phyloP scores from a whole-genome alignment of 2,329 filamentous ascomycete species.

The Monosporascus sp. region DNA sequence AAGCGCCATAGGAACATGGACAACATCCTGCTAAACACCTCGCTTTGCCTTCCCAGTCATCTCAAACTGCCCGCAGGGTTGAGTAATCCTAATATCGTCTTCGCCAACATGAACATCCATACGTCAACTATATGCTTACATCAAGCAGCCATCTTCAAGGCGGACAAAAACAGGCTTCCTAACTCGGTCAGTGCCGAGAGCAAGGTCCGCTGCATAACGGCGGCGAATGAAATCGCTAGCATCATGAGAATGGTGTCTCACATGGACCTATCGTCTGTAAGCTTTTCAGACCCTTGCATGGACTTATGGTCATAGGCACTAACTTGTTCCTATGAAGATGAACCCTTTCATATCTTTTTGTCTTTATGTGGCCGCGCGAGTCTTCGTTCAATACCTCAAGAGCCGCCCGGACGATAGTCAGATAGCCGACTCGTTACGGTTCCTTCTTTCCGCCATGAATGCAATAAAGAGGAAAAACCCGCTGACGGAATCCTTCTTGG shows the following conservation, averaged over 20 bases:
- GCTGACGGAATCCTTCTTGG: slow-evolving; percentile 88
- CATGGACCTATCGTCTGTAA: slow-evolving; percentile 74
- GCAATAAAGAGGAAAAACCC: slow-evolving; percentile 84
- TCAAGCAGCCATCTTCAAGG: slow-evolving; percentile 96
- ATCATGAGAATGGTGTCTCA: slow-evolving; percentile 96
- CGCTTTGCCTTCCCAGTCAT: slow-evolving; percentile 72
- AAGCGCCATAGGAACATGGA: slow-evolving; percentile 86
- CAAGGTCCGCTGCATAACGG: slow-evolving; percentile 87
- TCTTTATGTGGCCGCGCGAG: slow-evolving; percentile 88
- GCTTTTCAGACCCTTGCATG: slow-evolving; percentile 25
- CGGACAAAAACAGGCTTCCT: slow-evolving; percentile 79
- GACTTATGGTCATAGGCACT: neutral
- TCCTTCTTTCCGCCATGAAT: slow-evolving; percentile 85
- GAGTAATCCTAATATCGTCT: slow-evolving; percentile 77
- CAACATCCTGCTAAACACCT: slow-evolving; percentile 82
- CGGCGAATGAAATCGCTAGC: slow-evolving; percentile 86
- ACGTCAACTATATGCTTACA: slow-evolving; percentile 97
- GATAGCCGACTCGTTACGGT: slow-evolving; percentile 76
- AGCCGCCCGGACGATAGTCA: slow-evolving; percentile 80
- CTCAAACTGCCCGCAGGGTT: slow-evolving; percentile 75
- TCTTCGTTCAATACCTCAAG: slow-evolving; percentile 96
- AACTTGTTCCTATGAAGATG: slow-evolving; percentile 52
- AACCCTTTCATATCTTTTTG: slow-evolving; percentile 95
- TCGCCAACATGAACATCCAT: slow-evolving; percentile 95
- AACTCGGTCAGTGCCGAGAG: slow-evolving; percentile 77